Evolutionary conservation across 177 flowering plant species (phyloP).

Genomic region (Vitis hybrid): DNA sequence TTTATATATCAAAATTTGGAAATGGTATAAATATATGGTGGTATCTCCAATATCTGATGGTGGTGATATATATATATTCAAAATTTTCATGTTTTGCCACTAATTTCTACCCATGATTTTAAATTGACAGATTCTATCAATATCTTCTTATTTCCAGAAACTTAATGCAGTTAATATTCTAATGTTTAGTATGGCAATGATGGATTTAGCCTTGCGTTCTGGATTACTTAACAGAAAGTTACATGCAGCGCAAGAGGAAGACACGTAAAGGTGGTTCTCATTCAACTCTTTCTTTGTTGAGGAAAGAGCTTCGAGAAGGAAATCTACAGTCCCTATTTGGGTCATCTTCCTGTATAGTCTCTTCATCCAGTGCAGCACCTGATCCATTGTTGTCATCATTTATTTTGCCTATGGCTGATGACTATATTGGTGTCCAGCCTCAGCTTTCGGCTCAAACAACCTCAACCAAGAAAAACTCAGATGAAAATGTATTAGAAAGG

Average conservation of each 20-base stretch:
- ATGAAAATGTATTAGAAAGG: constrained; percentile 48
- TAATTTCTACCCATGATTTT: too few species aligned
- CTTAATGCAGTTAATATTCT: too few species aligned
- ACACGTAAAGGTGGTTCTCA: constrained; percentile 66
- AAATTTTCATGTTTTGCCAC: too few species aligned
- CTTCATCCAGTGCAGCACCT: constrained; percentile 70
- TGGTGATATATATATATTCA: too few species aligned
- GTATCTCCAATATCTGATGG: too few species aligned
- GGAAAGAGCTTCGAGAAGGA: constrained; percentile 84
- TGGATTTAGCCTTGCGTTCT: background rate
- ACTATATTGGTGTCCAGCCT: constrained; percentile 35
- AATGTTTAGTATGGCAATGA: too few species aligned
- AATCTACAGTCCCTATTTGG: constrained; percentile 74
- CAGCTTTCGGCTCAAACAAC: constrained; percentile 40
- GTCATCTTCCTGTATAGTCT: constrained; percentile 59
- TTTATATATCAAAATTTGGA: too few species aligned
- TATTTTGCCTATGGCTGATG: constrained; percentile 70
- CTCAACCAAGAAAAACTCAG: constrained; percentile 40
- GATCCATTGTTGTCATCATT: constrained; percentile 89
- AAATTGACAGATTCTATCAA: too few species aligned
- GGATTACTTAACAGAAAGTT: constrained; percentile 56
- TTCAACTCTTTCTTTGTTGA: constrained; percentile 77
- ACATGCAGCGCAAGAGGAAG: constrained; percentile 91
- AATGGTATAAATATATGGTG: too few species aligned
- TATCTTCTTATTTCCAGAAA: too few species aligned